These are phyloP conservation scores for Entomortierella beljakovae DNA, from an alignment of 192 early-diverging fungal species.

Conservation along the genomic window DNA sequence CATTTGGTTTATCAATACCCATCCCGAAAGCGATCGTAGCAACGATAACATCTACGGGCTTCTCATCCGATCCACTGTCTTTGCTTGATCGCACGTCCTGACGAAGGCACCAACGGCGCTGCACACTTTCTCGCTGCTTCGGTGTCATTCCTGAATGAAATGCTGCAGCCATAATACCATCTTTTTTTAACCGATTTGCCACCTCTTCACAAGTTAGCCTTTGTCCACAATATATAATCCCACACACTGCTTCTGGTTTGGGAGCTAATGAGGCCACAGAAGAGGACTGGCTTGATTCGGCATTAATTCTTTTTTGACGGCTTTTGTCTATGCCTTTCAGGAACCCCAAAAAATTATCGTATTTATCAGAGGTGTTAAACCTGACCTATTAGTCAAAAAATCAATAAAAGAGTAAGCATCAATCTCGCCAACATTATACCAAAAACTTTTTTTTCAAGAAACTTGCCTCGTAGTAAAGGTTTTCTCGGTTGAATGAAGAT, in stretches of 20 bases:
- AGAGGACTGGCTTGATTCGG: not conserved
- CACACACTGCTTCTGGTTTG: constrained; percentile 20
- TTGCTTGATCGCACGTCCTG: not conserved
- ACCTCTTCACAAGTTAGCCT: constrained; percentile 34
- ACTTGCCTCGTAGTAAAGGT: constrained; percentile 40
- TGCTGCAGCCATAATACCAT: constrained; percentile 40
- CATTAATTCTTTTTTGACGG: constrained; percentile 19
- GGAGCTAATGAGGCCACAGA: not conserved
- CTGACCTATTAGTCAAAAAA: constrained; percentile 18
- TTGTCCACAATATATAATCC: constrained; percentile 50
- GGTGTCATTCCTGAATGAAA: constrained; percentile 55
- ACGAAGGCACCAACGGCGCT: constrained; percentile 33
- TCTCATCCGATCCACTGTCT: not conserved
- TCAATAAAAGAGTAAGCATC: not conserved
- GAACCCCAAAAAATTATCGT: constrained; percentile 35
- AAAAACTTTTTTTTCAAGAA: not conserved
- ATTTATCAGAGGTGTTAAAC: constrained; percentile 25
- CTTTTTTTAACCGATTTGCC: constrained; percentile 14
- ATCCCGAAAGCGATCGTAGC: constrained; percentile 85
- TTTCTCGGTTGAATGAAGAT: constrained; percentile 37
- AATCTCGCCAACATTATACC: not conserved
- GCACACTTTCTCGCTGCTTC: constrained; percentile 28
- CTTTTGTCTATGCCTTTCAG: constrained; percentile 22
- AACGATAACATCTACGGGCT: constrained; percentile 71
- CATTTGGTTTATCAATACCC: constrained; percentile 79